phyloP scores from a whole-genome alignment of 306 rosid genomes.

The Nissolia schottii region DNA sequence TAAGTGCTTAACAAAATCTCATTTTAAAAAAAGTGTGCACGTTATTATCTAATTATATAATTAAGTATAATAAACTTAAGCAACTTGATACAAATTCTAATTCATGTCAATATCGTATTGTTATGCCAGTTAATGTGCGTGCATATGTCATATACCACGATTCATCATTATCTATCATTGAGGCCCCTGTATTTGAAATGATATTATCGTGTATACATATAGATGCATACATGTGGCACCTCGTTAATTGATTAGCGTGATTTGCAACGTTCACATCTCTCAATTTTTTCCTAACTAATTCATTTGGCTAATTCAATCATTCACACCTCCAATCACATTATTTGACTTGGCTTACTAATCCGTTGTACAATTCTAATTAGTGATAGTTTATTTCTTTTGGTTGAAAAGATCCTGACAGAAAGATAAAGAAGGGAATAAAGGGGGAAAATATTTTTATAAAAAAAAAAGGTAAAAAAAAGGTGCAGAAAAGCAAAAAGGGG shows the following conservation, averaged over 20 bases:
- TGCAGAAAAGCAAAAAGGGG: background rate
- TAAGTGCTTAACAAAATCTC: no score
- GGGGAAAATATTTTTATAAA: background rate
- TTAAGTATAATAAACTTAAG: no score
- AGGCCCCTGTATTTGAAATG: background rate
- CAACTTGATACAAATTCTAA: no score
- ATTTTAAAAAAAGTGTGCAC: no score
- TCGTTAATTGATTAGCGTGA: background rate
- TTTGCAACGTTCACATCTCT: background rate
- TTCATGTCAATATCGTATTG: background rate
- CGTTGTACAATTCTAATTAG: background rate
- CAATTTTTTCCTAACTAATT: background rate
- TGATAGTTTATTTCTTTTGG: background rate
- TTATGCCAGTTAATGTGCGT: slow-evolving; percentile 19
- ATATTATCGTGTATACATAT: background rate
- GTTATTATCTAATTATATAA: no score
- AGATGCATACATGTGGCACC: background rate
- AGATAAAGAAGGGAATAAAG: slow-evolving; percentile 3
- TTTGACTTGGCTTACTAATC: background rate
- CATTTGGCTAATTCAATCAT: slow-evolving; percentile 8
- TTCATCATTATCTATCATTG: background rate
- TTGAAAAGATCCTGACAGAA: background rate
- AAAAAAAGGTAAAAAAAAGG: background rate
- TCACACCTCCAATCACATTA: background rate
- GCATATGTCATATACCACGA: background rate